phyloP scores from a whole-genome alignment of 176 grass and related monocot species.

The Zoysia japonica region DNA sequence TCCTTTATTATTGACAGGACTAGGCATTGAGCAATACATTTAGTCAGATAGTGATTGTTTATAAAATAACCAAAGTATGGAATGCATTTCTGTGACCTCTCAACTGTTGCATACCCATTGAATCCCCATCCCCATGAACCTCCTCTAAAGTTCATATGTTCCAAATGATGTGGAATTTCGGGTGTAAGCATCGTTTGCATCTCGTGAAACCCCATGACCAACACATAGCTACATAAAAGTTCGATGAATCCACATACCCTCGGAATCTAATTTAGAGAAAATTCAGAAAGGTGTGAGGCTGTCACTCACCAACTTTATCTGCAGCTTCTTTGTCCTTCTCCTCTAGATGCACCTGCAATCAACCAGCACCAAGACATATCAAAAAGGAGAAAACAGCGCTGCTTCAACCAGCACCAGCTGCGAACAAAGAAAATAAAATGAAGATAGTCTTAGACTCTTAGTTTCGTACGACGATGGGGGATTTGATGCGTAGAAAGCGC shows the following conservation, averaged over 20 bases:
- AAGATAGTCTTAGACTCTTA: background rate
- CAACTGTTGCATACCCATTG: background rate
- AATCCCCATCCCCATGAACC: background rate
- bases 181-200: background rate
- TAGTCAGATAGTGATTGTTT: background rate
- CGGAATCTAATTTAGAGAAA: background rate
- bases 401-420: background rate
- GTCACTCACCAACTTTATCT: slow-evolving; percentile 68
- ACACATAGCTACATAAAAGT: background rate
- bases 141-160: background rate
- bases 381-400: background rate
- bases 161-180: slow-evolving; percentile 1
- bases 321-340: slow-evolving; percentile 44
- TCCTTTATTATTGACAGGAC: too few relatives aligned
- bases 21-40: background rate
- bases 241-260: background rate
- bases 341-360: slow-evolving; percentile 68
- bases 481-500: slow-evolving; percentile 59
- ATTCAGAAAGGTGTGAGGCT: background rate
- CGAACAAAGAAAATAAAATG: slow-evolving; percentile 9
- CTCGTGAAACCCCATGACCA: background rate
- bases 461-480: slow-evolving; percentile 48
- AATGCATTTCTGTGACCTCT: background rate
- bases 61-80: background rate
- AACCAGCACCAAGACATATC: slow-evolving; percentile 11